These are phyloP conservation scores for Ceratonia siliqua DNA, from an alignment of 306 rosid genomes.

Conservation along the genomic window DNA sequence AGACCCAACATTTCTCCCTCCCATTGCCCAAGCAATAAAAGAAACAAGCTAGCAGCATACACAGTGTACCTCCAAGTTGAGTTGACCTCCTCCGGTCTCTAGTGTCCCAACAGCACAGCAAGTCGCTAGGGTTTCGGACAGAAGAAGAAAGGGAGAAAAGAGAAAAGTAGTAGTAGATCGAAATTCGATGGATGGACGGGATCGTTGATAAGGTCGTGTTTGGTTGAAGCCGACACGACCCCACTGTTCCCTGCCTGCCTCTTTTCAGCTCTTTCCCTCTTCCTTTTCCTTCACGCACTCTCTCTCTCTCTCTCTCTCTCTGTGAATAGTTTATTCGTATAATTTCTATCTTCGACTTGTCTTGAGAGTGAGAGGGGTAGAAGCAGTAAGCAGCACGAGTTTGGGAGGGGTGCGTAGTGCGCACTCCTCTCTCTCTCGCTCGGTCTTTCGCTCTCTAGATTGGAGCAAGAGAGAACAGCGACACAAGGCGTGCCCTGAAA, in stretches of 20 bases:
- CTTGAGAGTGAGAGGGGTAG: background rate
- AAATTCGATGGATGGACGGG: conserved; percentile 3
- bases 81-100: background rate
- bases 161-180: conserved; percentile 25
- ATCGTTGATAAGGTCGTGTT: conserved; percentile 76
- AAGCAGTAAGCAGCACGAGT: background rate
- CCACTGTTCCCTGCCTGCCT: conserved; percentile 39
- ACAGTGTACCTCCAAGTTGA: conserved; percentile 12
- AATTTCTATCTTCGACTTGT: background rate
- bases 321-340: background rate
- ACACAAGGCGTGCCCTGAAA: conserved; percentile 37
- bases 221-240: conserved; percentile 90
- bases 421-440: conserved; percentile 2
- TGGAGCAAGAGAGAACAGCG: conserved; percentile 21
- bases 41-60: background rate
- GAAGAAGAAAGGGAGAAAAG: conserved; percentile 20
- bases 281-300: background rate
- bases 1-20: background rate
- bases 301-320: background rate
- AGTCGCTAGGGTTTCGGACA: conserved; percentile 33
- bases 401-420: background rate
- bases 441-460: background rate
- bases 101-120: background rate
- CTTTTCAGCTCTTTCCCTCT: conserved; percentile 22
- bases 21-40: background rate